Evolutionary conservation across 371 early-diverging fungal species (phyloP), one percentile per base, ranked within the genome.

Genomic region (Parasitella parasitica): DNA sequence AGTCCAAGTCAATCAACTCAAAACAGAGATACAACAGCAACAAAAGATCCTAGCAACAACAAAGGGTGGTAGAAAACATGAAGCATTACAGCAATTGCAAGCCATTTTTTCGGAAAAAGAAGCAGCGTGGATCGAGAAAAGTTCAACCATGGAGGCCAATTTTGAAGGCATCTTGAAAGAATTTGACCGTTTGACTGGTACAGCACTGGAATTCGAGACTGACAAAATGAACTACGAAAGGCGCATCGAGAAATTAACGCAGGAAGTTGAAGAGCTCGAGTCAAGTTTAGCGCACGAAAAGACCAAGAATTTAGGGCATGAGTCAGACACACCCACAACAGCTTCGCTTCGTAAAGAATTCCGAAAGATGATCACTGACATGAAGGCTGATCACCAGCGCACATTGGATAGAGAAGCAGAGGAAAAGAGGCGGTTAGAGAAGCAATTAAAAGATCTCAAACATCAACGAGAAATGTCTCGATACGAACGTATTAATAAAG

Each of bases 331-430:
- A 8, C 61, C 77, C 0, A 79, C 86, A 0, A 88, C 88, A 0
- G 80, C 86, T 2, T 77, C 85, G 0, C 57, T 88, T 41, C 70
- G 88, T 22, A 84, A 78, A 57, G 88, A 88, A 41, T 88, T 88
- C 56, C 69, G 85, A 52, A 69, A 79, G 11, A 80, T 86, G 62
- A 82, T 86, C 57, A 72, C 57, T n/a, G 83, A 85, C 34, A 62
- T 84, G 54, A 80, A 84, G 49, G 54, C 69, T 6, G 86, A 88
- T 27, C 86, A 88, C 46, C 82, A 84, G 55, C 76, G 75, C 51
- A 57, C 71, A 1, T 54, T 86, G 6, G 77, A 82, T 9, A 71
- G 79, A 37, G 86, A 86, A 61, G 73, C 70, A 2, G 76, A 81
- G 12, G 88, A 88, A 69, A 77, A 77, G 58, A 75, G 77, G 27